Base-by-base conservation (phyloP, 2,329 filamentous ascomycete species). In the Torrubiellomyces zombiae region DNA sequence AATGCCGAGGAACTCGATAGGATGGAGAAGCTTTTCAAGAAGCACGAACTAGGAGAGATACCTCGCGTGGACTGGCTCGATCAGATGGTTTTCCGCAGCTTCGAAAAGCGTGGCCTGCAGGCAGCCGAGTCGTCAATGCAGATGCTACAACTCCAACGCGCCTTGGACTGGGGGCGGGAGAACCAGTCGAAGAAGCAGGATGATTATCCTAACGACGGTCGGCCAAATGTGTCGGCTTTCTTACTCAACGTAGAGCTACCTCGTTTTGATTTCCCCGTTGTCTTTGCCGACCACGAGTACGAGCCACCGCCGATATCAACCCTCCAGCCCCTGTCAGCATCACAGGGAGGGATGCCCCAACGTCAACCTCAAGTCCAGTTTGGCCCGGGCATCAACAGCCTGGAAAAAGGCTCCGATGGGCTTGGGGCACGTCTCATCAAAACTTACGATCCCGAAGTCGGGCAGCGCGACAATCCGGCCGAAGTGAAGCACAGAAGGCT, bases 1-100 rank as follows among this genome's bases (percentile, higher is more conserved):
- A 72, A 91, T 31, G 56, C 56, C n/a, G 73, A 81, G 26, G 89
- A 98, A 50, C 64, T 94, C 32, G 83, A 94, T 39, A 66, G 89
- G 11, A 66, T 98, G 37, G 85, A 95, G 43, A 75, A 72, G 27
- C 51, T 95, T 13, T 78, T 98, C 45, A 98, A 98, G 53, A 92
- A 93, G 51, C 89, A 95, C 44, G 91, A 98, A 45, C 91, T 94
- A 77, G 85, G 83, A 11, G 89, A 98, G 46, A 86, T 98, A 14
- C 74, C 81, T 1, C 71, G 83, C 10, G 78, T 93, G 23, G 81
- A 91, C 40, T 98, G 89, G 91, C 66, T 98, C 21, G 89, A 98
- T 47, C 80, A 89, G 42, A 65, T 95, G 38, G 85, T 94, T 3
- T 98, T 92, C 46, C 74, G 86, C 20, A 77, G 77, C 25, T 75